Evolutionary conservation across 2,329 filamentous ascomycete species (phyloP).

Genomic region (Penicillium sp.): DNA sequence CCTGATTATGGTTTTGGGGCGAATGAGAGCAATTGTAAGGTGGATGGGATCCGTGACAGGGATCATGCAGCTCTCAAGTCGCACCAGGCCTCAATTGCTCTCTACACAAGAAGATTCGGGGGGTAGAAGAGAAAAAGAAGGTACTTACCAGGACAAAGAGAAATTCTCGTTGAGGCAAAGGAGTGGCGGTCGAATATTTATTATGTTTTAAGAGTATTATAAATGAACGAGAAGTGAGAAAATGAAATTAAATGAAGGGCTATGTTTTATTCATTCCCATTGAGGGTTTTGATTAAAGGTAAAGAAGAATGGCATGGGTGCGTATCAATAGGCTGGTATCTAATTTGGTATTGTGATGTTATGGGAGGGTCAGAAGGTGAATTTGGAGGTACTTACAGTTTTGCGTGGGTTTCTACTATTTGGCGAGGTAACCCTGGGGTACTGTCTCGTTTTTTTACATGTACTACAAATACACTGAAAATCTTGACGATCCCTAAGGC

Average conservation of each 20-base stretch:
- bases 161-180: background rate
- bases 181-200: background rate
- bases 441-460: background rate
- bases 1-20: slow-evolving; percentile 29
- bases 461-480: background rate
- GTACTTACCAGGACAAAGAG: slow-evolving; percentile 2
- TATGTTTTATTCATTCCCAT: background rate
- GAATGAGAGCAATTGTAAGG: slow-evolving; percentile 27
- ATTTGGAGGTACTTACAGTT: background rate
- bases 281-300: slow-evolving; percentile 1
- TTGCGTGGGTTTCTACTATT: background rate
- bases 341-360: background rate
- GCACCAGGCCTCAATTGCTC: slow-evolving; percentile 24
- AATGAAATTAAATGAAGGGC: background rate
- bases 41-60: slow-evolving; percentile 33
- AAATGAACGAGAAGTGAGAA: background rate
- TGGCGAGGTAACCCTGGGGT: background rate
- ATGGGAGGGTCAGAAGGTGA: background rate
- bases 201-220: background rate
- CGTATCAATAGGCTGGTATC: slow-evolving; percentile 9
- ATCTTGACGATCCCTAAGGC: background rate
- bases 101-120: background rate
- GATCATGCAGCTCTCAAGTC: slow-evolving; percentile 31
- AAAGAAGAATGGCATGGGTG: background rate
- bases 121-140: slow-evolving; percentile 10